Evolutionary conservation across 352 stramenopile genomes (phyloP), one percentile per base, ranked within the genome.

Genomic region (Aphanomyces cochlioides): DNA sequence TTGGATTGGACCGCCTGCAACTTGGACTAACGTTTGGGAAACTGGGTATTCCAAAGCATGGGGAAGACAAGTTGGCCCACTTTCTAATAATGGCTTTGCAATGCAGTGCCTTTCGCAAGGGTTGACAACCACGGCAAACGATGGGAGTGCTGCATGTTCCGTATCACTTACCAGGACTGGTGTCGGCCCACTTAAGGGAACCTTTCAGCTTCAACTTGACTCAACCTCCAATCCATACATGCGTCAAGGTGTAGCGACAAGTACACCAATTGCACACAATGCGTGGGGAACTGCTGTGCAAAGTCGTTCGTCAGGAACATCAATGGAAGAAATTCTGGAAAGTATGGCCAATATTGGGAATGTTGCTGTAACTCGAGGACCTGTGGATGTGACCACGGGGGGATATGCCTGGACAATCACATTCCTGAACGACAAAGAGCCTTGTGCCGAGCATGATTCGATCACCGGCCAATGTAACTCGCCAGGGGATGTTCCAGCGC

Each of bases 261-360:
- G 93, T 57, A 72, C 66, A 15, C 50, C 76, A 7, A 98, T 99
- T 50, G 74, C 79, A 4, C 95, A 98, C 75, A 98, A 99, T 72
- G 96, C 94, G 0, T 89, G 85, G 74, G 90, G 89, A 12, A 94
- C 82, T 3, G 89, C 83, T n/a, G 77, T 76, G 15, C 82, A 98
- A 36, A 98, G 90, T 67, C 90, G 90, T 5, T 86, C 90, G 21
- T 90, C 92, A 17, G 95, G 95, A 0, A 95, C 89, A 0, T 98
- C 91, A 5, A 64, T 99, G 4, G 91, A 99, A 77, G 95, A 99
- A 73, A 98, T 98, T 61, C 80, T 99, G 1, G 92, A 99, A 76
- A 77, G 63, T 2, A 97, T 98, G 82, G 43, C 74, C 5, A 98
- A 98, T 70, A 72, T 99, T 54, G 96, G 96, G 3, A 93, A 98